Evolutionary conservation across 345 rosid species (phyloP).

Genomic region (Eucalyptus albens): DNA sequence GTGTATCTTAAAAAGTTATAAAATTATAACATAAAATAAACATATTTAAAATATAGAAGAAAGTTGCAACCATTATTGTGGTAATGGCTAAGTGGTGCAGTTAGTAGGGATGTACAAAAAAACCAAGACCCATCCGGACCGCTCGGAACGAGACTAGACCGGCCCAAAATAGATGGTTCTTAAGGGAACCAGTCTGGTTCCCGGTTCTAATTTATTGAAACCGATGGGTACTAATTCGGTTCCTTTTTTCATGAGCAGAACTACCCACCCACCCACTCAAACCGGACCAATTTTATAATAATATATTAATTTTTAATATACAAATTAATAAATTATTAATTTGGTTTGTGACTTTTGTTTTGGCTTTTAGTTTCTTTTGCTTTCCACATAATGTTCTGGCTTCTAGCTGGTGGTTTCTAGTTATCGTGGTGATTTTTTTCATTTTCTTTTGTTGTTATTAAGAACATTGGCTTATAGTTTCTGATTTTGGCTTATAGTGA

Average conservation of each 20-base stretch:
- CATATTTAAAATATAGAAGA: not conserved
- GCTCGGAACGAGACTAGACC: rapidly evolving
- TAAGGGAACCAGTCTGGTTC: rapidly evolving
- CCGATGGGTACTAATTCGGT: rapidly evolving
- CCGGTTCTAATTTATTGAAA: rapidly evolving
- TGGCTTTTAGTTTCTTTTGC: too few relatives aligned
- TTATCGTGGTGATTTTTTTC: too few relatives aligned
- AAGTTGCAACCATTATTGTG: not conserved
- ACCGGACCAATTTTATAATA: rapidly evolving
- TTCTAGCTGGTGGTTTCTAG: too few relatives aligned
- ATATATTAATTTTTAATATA: too few relatives aligned
- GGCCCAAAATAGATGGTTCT: rapidly evolving
- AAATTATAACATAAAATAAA: not conserved
- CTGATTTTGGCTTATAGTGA: too few relatives aligned
- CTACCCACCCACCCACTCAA: rapidly evolving
- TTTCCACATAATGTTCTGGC: too few relatives aligned
- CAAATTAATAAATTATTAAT: too few relatives aligned
- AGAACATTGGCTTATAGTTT: too few relatives aligned
- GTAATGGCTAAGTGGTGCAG: rapidly evolving
- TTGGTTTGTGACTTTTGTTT: too few relatives aligned
- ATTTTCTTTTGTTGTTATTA: too few relatives aligned
- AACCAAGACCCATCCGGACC: rapidly evolving
- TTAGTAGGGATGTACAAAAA: too few relatives aligned
- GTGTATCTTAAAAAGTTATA: not conserved
- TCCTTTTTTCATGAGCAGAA: too few relatives aligned